Percentiles rank a stretch among this genome's conserved stretches.
These are phyloP conservation scores for Phylloporus sp. DNA, from an alignment of 768 basidiomycete genomes.

Conservation along the genomic window DNA sequence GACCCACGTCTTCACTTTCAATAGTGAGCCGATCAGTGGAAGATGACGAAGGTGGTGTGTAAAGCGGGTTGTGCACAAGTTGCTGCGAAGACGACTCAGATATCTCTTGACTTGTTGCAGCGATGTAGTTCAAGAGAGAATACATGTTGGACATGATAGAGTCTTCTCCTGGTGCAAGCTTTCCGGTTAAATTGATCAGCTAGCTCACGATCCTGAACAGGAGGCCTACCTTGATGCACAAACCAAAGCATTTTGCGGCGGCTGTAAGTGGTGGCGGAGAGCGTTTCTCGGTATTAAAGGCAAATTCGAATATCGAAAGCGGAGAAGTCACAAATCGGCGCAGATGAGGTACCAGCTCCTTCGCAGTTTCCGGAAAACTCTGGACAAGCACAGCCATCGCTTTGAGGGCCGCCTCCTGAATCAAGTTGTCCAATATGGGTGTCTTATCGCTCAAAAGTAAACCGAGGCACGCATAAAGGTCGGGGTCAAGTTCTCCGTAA, in stretches of 20 bases:
- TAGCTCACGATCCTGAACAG: not conserved
- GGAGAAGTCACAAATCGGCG: slow-evolving; percentile 88
- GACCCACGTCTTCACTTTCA: slow-evolving; percentile 58
- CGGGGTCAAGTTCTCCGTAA: slow-evolving; percentile 59
- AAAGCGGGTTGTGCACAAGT: slow-evolving; percentile 39
- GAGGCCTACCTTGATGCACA: slow-evolving; percentile 71
- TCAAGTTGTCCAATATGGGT: slow-evolving; percentile 75
- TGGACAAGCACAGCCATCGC: slow-evolving; percentile 80
- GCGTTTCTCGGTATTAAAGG: slow-evolving; percentile 68
- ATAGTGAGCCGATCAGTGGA: slow-evolving; percentile 47
- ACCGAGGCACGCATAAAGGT: slow-evolving; percentile 65
- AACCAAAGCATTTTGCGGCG: slow-evolving; percentile 85
- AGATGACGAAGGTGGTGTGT: slow-evolving; percentile 26
- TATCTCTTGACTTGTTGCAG: slow-evolving; percentile 76
- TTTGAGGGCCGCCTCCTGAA: slow-evolving; percentile 88
- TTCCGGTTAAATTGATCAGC: slow-evolving; percentile 6
- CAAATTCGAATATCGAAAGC: slow-evolving; percentile 82
- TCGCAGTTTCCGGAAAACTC: slow-evolving; percentile 80
- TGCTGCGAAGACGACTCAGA: slow-evolving; percentile 50
- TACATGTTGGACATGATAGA: slow-evolving; percentile 95
- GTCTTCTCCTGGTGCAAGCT: slow-evolving; percentile 86
- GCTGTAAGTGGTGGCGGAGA: slow-evolving; percentile 77
- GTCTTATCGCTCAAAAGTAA: slow-evolving; percentile 77
- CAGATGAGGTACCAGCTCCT: slow-evolving; percentile 70
- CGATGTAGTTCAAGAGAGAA: slow-evolving; percentile 89